Percentiles rank a stretch among this genome's conserved stretches.
Evolutionary conservation across 2,329 filamentous ascomycete genomes (phyloP).

Genomic region (Piedraia hortae): DNA sequence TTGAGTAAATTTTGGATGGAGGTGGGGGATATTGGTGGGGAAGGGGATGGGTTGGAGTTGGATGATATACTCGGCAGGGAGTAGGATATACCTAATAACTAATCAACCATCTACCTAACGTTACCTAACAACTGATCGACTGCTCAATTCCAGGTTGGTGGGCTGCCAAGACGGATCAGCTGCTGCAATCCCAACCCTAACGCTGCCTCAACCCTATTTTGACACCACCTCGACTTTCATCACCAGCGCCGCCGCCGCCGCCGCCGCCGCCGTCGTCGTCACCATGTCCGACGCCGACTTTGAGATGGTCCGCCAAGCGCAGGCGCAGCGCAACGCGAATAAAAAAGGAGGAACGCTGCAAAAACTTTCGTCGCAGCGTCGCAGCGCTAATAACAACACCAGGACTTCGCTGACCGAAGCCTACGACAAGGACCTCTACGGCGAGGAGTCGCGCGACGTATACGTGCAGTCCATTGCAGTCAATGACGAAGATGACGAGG

Average conservation of each 20-base stretch:
- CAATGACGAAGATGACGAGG: conserved; percentile 48
- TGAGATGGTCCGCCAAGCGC: conserved; percentile 61
- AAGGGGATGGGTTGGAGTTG: conserved; percentile 20
- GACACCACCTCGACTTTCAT: conserved; percentile 1
- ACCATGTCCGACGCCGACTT: conserved; percentile 38
- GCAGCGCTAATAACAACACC: conserved; percentile 51
- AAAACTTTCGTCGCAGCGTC: too few species aligned
- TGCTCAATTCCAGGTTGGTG: too few species aligned
- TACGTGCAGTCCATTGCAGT: conserved; percentile 77
- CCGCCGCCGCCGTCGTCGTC: conserved; percentile 1
- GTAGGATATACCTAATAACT: too few species aligned
- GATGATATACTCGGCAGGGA: conserved; percentile 26
- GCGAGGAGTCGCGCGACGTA: conserved; percentile 43
- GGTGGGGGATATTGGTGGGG: conserved; percentile 34
- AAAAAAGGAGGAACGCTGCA: conserved; percentile 59
- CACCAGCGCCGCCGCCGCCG: background rate
- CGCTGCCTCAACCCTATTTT: too few species aligned
- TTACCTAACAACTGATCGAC: too few species aligned
- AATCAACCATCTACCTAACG: too few species aligned
- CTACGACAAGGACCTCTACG: conserved; percentile 74
- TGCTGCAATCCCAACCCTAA: too few species aligned
- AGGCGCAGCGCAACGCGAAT: conserved; percentile 55
- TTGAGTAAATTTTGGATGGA: conserved; percentile 64
- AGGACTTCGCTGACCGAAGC: conserved; percentile 78
- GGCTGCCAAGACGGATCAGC: too few species aligned